These are phyloP conservation scores for Microsporum audouinii DNA, from an alignment of 2,329 filamentous ascomycete genomes.

Conservation along the genomic window DNA sequence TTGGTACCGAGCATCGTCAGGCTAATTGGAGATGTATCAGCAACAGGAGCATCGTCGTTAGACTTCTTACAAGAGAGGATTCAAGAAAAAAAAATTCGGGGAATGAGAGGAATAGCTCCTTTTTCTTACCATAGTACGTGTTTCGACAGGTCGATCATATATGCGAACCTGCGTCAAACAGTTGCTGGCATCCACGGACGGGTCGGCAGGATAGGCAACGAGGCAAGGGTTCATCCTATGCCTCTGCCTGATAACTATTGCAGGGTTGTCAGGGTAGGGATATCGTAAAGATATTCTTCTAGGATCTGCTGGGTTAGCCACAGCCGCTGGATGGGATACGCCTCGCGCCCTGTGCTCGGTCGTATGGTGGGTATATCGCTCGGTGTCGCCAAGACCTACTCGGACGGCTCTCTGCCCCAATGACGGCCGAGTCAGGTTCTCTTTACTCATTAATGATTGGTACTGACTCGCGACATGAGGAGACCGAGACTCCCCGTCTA, in stretches of 20 bases:
- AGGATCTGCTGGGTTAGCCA: background rate
- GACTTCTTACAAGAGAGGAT: background rate
- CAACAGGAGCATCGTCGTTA: background rate
- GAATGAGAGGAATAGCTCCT: background rate
- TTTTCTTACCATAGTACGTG: conserved; percentile 1
- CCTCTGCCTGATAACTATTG: background rate
- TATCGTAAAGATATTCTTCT: background rate
- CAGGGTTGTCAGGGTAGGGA: background rate
- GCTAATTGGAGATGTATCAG: background rate
- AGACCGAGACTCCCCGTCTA: background rate
- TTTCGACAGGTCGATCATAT: background rate
- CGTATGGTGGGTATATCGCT: background rate
- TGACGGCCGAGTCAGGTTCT: background rate
- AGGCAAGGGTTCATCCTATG: background rate
- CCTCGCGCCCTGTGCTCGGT: background rate
- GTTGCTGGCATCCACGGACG: background rate
- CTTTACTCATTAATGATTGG: background rate
- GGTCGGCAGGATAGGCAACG: background rate
- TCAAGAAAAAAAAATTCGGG: background rate
- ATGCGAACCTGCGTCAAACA: background rate
- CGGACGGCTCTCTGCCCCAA: background rate
- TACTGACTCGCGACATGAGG: background rate
- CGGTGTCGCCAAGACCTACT: background rate
- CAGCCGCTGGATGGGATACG: background rate
- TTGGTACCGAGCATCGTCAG: background rate